Evolutionary conservation across 257 asterid species (phyloP).

Genomic region (Nicotiana knightiana): DNA sequence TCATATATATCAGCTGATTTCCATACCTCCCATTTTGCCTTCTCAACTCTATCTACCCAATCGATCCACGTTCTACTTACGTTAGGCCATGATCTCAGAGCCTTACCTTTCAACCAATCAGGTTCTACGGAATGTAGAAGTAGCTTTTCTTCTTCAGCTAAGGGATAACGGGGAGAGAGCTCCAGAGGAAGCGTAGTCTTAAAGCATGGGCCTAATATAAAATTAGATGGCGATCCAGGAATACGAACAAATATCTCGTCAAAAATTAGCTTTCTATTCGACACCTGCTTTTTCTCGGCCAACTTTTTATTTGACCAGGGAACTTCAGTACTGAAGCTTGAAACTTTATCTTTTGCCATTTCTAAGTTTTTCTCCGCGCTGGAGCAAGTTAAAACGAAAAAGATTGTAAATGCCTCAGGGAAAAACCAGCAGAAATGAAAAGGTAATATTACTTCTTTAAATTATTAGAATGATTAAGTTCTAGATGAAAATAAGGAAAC

Average conservation of each 20-base stretch:
- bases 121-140: neutral
- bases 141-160: conserved; percentile 14
- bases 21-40: conserved; percentile 11
- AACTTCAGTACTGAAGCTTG: neutral
- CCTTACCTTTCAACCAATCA: neutral
- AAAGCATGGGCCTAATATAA: conserved; percentile 12
- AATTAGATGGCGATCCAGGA: neutral
- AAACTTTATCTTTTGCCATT: neutral
- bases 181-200: neutral
- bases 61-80: conserved; percentile 8
- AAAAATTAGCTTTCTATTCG: neutral
- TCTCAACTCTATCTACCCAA: conserved; percentile 15
- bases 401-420: neutral
- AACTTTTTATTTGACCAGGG: neutral
- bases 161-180: conserved; percentile 9
- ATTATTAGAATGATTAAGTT: neutral
- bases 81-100: conserved; percentile 8
- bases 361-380: neutral
- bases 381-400: neutral
- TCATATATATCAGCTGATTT: conserved; percentile 12
- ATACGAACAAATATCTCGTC: conserved; percentile 2
- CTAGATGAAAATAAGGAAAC: neutral
- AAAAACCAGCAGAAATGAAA: neutral
- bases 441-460: neutral
- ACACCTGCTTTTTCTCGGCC: neutral